Base-by-base conservation (phyloP, 805 yeast species). In the Candida tibetensis region DNA sequence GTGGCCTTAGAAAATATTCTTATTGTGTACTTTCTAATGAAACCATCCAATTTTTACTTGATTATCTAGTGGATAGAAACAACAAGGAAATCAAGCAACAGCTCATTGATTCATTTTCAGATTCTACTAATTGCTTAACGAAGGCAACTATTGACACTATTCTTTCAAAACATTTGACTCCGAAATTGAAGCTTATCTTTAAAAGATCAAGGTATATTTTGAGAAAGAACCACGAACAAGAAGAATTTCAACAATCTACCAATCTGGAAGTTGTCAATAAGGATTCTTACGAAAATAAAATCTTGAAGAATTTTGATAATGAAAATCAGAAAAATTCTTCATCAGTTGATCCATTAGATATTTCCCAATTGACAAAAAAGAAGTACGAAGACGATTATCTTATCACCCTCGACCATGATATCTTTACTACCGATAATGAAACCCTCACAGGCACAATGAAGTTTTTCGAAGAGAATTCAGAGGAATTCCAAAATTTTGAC, bases 1-100 rank as follows among this genome's bases (percentile, higher is more conserved):
- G 74, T 2, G 74, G 73, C 2, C 53, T 69, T 15, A 53, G 74
- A 23, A 66, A 62, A 38, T 62, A 57, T 43, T 47, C 69, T 6
- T 65, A 67, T 45, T 68, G 72, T 38, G 48, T 53, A 16, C 49
- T 69, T 12, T 64, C 72, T n/a, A 66, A 63, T 42, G 40, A 50
- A 2, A 40, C 56, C 9, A 47, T 52, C 5, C 49, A 55, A 27
- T 28, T 43, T 10, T 46, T 69, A 17, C 32, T 58, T 9, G 35
- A 42, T 9, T 58, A 53, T 34, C 45, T 65, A 28, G 30, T 32
- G 15, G 47, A 57, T 23, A 41, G 45, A n/a, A 36, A 37, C 8
- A 29, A 38, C 9, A 19, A 34, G n/a, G 25, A 4, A 8, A 19
- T 16, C 12, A 17, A 19, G 25, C 26, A 36, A 22, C 22, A 22